phyloP scores from a whole-genome alignment of 2,329 filamentous ascomycete species.

The Monilinia laxa region DNA sequence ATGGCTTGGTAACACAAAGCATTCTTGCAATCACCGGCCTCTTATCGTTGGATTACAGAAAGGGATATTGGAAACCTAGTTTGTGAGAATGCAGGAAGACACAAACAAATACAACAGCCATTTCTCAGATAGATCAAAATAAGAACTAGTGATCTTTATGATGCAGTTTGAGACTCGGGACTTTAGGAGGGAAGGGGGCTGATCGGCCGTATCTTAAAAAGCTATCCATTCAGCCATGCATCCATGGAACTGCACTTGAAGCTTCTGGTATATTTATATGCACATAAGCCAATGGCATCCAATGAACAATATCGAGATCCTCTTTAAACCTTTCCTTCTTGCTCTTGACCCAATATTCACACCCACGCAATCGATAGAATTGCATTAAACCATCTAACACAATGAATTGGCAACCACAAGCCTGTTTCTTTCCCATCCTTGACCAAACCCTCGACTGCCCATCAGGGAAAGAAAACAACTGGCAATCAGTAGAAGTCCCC shows the following conservation, averaged over 20 bases:
- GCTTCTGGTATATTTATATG: background rate
- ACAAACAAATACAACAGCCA: background rate
- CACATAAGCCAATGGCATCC: background rate
- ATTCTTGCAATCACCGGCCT: background rate
- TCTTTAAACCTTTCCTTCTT: background rate
- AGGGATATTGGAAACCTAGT: background rate
- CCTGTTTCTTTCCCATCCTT: slow-evolving; percentile 19
- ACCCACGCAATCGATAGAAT: background rate
- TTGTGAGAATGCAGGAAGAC: background rate
- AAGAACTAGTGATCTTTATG: background rate
- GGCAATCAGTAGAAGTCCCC: slow-evolving; percentile 12
- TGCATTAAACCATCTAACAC: background rate
- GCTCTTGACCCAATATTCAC: background rate
- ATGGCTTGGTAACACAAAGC: background rate
- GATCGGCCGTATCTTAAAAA: slow-evolving; percentile 1
- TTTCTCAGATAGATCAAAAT: background rate
- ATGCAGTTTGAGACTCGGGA: background rate
- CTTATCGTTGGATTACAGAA: background rate
- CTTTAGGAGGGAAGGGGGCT: background rate
- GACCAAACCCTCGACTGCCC: background rate
- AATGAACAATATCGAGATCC: background rate
- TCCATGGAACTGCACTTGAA: background rate
- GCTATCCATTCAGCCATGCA: background rate
- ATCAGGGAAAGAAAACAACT: slow-evolving; percentile 5
- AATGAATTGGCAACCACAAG: background rate